A percentile compares a stretch with the other conserved stretches of the same genome.
phyloP scores from a whole-genome alignment of 208 protist species.

The Willaertia magna region DNA sequence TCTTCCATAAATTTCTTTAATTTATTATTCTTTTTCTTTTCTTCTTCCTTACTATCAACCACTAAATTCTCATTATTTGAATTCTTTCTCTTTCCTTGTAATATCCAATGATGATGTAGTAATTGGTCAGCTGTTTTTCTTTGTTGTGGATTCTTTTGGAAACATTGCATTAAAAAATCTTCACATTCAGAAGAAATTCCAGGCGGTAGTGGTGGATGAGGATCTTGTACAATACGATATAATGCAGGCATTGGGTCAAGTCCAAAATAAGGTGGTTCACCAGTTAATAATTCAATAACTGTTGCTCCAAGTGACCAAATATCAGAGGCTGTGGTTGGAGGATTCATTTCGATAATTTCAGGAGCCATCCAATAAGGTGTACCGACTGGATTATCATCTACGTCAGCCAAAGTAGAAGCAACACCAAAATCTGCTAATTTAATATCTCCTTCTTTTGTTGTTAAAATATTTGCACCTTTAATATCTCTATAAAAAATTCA shows the following conservation, averaged over 20 bases:
- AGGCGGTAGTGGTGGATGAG: neutral
- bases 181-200: slow-evolving; percentile 16
- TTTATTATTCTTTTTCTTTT: neutral
- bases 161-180: slow-evolving; percentile 58
- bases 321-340: neutral
- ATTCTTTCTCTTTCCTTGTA: neutral
- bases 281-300: slow-evolving; percentile 71
- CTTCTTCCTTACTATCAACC: neutral
- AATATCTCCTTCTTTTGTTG: slow-evolving; percentile 53
- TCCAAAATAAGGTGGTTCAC: slow-evolving; percentile 75
- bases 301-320: slow-evolving; percentile 47
- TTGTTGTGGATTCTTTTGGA: slow-evolving; percentile 49
- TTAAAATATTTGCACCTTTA: slow-evolving; percentile 70
- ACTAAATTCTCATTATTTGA: neutral
- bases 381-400: slow-evolving; percentile 39
- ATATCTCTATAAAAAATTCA: too few species aligned
- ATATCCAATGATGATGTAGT: slow-evolving; percentile 39
- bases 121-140: slow-evolving; percentile 44
- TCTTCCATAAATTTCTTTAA: neutral
- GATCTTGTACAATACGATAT: neutral
- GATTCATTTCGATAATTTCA: slow-evolving; percentile 14
- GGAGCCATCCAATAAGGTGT: slow-evolving; percentile 66
- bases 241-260: slow-evolving; percentile 22
- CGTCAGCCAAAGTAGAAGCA: slow-evolving; percentile 40
- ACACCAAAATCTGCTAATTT: slow-evolving; percentile 73